These are phyloP conservation scores for Rhodotorula sp. DNA, from an alignment of 1,284 basidiomycete genomes.

Conservation along the genomic window DNA sequence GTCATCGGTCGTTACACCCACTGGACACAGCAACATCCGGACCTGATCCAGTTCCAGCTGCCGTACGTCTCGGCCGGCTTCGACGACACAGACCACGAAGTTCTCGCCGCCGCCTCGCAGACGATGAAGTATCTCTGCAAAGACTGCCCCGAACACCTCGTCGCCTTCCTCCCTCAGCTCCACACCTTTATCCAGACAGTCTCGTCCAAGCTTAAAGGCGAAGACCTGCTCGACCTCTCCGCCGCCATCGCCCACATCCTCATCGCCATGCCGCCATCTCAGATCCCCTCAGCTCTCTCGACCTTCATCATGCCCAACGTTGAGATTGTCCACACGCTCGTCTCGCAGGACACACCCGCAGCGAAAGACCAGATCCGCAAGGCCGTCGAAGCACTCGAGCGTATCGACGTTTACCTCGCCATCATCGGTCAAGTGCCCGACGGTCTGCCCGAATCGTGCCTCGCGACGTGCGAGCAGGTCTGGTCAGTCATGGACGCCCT, in stretches of 20 bases:
- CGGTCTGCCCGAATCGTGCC: constrained; percentile 72
- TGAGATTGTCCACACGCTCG: constrained; percentile 49
- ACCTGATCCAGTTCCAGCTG: constrained; percentile 80
- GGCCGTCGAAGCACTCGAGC: constrained; percentile 71
- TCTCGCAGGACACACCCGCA: constrained; percentile 44
- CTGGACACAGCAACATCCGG: constrained; percentile 89
- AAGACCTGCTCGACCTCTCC: constrained; percentile 86
- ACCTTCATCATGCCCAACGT: constrained; percentile 68
- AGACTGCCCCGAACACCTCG: constrained; percentile 85
- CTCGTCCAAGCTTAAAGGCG: constrained; percentile 72
- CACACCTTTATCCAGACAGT: constrained; percentile 81
- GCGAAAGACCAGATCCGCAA: constrained; percentile 17
- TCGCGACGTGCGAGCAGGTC: constrained; percentile 71
- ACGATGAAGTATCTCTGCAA: constrained; percentile 96
- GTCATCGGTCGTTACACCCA: constrained; percentile 95
- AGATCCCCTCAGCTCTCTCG: constrained; percentile 76
- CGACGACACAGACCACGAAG: constrained; percentile 61
- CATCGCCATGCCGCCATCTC: constrained; percentile 75
- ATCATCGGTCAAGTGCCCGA: constrained; percentile 77
- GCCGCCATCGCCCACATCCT: constrained; percentile 96
- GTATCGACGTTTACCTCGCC: constrained; percentile 79
- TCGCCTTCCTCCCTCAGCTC: constrained; percentile 86
- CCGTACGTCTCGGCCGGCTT: constrained; percentile 92
- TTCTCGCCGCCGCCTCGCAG: constrained; percentile 90
- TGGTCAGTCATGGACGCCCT: constrained; percentile 82